Conservation (phyloP, 306 rosid genomes). For the Fagus sylvatica region DNA sequence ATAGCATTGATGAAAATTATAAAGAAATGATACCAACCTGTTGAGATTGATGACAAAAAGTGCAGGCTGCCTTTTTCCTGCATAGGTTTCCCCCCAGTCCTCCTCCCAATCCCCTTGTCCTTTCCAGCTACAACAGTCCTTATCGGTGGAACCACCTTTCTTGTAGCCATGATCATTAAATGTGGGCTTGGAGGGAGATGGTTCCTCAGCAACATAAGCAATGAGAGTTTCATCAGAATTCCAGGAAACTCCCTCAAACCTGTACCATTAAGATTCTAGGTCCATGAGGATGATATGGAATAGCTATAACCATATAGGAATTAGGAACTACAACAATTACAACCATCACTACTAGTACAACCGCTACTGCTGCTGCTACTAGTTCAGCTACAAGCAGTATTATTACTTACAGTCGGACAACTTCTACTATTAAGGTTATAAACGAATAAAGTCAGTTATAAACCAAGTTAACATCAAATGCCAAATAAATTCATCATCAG, state of each 20-base stretch:
- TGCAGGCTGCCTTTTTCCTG: constrained; percentile 77
- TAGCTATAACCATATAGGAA: neutral
- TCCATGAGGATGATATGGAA: neutral
- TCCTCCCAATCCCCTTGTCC: constrained; percentile 84
- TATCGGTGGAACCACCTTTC: constrained; percentile 48
- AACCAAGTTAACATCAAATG: constrained; percentile 11
- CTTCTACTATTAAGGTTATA: constrained; percentile 11
- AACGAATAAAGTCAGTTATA: constrained; percentile 2
- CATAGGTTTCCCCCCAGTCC: constrained; percentile 89
- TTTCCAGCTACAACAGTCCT: constrained; percentile 67
- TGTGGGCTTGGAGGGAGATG: constrained; percentile 66
- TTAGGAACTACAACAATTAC: neutral
- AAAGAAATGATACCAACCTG: constrained; percentile 42
- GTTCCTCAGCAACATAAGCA: constrained; percentile 85
- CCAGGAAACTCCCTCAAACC: constrained; percentile 95
- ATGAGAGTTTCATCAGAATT: constrained; percentile 59
- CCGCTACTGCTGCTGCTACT: neutral
- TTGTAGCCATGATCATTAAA: constrained; percentile 54
- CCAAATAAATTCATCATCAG: neutral
- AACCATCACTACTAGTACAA: neutral
- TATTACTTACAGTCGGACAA: constrained; percentile 15
- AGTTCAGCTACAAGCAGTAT: constrained; percentile 4
- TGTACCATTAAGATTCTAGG: constrained; percentile 29
- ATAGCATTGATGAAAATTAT: no score
- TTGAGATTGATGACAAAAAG: constrained; percentile 60